phyloP scores from a whole-genome alignment of 2,329 filamentous ascomycete genomes.

The Botryosphaeria dothidea region DNA sequence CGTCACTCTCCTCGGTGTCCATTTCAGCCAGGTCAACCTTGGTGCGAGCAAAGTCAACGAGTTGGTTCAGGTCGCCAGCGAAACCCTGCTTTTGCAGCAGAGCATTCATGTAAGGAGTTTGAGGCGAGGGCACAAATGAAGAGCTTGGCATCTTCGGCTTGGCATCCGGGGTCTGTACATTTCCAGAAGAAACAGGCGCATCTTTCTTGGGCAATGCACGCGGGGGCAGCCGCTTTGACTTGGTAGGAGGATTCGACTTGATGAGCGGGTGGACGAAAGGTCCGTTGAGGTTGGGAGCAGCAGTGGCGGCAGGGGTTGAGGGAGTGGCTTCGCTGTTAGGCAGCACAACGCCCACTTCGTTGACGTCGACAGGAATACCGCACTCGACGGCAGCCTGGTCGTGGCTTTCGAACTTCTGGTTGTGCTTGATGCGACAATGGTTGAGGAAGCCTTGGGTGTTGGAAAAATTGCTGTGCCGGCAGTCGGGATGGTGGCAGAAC shows the following conservation, averaged over 20 bases:
- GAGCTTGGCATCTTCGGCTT: constrained; percentile 16
- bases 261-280: constrained; percentile 39
- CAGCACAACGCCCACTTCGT: constrained; percentile 46
- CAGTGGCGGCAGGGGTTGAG: constrained; percentile 9
- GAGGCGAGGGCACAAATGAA: constrained; percentile 39
- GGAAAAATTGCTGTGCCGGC: constrained; percentile 85
- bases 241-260: constrained; percentile 9
- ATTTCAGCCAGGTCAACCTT: constrained; percentile 38
- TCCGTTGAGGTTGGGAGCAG: constrained; percentile 23
- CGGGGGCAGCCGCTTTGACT: constrained; percentile 18
- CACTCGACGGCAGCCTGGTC: constrained; percentile 89
- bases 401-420: constrained; percentile 90
- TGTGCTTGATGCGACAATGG: constrained; percentile 94
- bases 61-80: constrained; percentile 39
- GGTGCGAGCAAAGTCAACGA: constrained; percentile 37
- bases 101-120: constrained; percentile 44
- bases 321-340: constrained; percentile 25
- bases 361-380: constrained; percentile 76
- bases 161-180: neutral
- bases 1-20: constrained; percentile 33
- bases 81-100: constrained; percentile 43
- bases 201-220: constrained; percentile 15
- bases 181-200: neutral
- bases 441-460: constrained; percentile 99
- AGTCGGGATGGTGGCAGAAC: constrained; percentile 70